A percentile compares a stretch with the other conserved stretches of the same genome.
Evolutionary conservation across 352 stramenopile species (phyloP).

Genomic region (Phytophthora vignae): DNA sequence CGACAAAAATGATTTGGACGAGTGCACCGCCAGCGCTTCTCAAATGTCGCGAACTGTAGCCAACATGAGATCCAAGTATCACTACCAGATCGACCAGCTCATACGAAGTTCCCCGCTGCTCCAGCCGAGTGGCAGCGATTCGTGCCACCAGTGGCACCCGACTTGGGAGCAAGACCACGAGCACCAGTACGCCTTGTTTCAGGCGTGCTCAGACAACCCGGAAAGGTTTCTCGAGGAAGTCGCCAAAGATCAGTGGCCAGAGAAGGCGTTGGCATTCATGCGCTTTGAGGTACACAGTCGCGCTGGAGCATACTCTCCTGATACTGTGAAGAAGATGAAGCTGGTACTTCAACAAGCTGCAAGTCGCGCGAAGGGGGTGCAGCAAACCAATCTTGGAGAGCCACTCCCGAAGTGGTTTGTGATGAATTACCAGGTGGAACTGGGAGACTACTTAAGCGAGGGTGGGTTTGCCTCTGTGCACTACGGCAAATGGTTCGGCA

Average conservation of each 20-base stretch:
- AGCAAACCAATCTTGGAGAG: background rate
- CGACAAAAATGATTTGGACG: background rate
- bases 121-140: background rate
- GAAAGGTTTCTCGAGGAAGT: background rate
- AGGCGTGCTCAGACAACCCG: background rate
- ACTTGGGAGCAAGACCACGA: background rate
- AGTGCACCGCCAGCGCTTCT: background rate
- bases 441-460: background rate
- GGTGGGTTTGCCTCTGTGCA: background rate
- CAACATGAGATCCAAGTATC: background rate
- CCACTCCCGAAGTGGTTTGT: background rate
- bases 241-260: background rate
- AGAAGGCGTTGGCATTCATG: background rate
- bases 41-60: background rate
- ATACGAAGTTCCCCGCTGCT: background rate
- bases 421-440: constrained; percentile 7
- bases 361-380: background rate
- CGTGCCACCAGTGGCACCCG: background rate
- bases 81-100: background rate
- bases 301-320: background rate
- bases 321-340: background rate
- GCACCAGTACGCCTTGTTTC: background rate
- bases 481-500: background rate
- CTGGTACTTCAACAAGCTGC: background rate
- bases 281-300: background rate